Percentiles rank a stretch among this genome's conserved stretches.
Conservation (phyloP, 2,329 filamentous ascomycete genomes). For the Trematosphaeria pertusa region DNA sequence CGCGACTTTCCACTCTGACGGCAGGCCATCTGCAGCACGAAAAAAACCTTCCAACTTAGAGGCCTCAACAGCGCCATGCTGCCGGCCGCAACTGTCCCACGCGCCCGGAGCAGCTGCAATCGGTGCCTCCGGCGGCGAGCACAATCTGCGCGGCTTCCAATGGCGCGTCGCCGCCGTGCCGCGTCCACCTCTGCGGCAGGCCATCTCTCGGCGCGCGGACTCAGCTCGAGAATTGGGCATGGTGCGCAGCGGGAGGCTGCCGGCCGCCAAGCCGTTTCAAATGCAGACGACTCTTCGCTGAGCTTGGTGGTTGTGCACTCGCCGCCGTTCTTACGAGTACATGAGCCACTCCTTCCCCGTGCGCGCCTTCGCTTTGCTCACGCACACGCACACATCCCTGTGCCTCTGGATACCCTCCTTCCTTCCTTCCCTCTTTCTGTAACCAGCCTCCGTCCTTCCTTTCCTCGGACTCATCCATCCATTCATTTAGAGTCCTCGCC, state of each 20-base stretch:
- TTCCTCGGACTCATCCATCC: slow-evolving; percentile 26
- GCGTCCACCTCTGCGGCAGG: slow-evolving; percentile 27
- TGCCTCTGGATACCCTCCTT: slow-evolving; percentile 14
- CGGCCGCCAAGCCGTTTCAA: slow-evolving; percentile 47
- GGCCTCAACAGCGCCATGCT: no score
- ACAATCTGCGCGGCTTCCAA: slow-evolving; percentile 11
- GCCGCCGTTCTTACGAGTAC: slow-evolving; percentile 22
- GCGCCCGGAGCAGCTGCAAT: slow-evolving; percentile 9
- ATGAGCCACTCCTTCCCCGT: slow-evolving; percentile 24
- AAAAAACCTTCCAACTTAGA: no score
- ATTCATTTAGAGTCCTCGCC: slow-evolving; percentile 42
- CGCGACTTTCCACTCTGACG: no score
- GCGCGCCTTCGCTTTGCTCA: slow-evolving; percentile 4
- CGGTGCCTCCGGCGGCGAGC: background rate
- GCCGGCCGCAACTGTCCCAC: no score
- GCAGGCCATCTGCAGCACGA: no score
- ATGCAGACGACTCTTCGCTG: slow-evolving; percentile 37
- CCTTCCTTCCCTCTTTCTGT: slow-evolving; percentile 11
- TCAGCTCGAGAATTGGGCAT: slow-evolving; percentile 30
- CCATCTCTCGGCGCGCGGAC: slow-evolving; percentile 33
- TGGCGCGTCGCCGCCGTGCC: slow-evolving; percentile 7
- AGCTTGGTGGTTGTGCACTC: slow-evolving; percentile 39
- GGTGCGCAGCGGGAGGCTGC: slow-evolving; percentile 34
- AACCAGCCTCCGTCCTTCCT: slow-evolving; percentile 22
- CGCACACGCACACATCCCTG: no score